Conservation (phyloP, 2,329 filamentous ascomycete species). For the Xylariaceae sp. region DNA sequence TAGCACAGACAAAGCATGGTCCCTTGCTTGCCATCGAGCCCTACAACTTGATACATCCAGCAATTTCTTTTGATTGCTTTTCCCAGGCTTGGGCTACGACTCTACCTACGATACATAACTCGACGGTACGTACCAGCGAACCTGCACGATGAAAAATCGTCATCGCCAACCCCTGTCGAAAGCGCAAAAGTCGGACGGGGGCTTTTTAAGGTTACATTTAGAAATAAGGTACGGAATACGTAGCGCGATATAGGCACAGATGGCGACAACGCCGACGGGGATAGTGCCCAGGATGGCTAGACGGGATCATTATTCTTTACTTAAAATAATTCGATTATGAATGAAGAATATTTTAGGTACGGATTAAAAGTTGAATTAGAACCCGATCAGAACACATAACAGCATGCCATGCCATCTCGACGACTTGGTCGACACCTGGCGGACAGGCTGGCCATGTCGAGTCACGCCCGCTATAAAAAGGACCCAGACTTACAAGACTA, state of each 20-base stretch:
- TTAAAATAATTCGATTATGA: no score
- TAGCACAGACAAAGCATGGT: neutral
- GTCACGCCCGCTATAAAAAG: neutral
- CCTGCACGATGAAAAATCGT: no score
- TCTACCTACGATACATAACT: neutral
- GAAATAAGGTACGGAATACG: neutral
- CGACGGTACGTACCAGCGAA: no score
- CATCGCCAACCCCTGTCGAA: no score
- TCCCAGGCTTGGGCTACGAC: neutral
- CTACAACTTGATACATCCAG: neutral
- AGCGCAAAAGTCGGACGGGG: neutral
- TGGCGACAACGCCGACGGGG: no score
- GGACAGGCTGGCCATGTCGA: neutral
- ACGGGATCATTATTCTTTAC: no score
- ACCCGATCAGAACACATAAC: no score
- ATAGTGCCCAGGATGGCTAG: no score
- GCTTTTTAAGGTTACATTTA: neutral
- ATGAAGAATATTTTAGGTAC: no score
- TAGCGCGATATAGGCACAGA: neutral
- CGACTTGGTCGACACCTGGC: neutral
- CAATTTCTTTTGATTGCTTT: constrained; percentile 6
- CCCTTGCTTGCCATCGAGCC: neutral
- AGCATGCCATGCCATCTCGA: no score
- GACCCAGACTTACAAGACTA: no score
- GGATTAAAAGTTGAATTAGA: no score